Evolutionary conservation across 208 protist genomes (phyloP).

Genomic region (Acanthamoeba royreba): DNA sequence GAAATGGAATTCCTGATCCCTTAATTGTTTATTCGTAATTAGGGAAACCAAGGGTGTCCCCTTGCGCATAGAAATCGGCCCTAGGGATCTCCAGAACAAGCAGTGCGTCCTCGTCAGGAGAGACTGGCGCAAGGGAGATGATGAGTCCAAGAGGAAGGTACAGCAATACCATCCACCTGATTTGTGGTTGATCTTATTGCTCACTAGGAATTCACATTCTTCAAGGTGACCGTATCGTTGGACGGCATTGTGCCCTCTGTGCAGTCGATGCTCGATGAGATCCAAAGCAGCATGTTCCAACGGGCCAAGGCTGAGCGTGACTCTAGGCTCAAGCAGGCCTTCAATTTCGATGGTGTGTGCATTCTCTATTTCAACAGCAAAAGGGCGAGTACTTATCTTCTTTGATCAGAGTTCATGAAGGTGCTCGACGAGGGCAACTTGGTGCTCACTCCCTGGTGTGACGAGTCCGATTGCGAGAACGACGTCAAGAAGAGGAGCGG

Average conservation of each 20-base stretch:
- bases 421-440: slow-evolving; percentile 88
- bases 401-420: slow-evolving; percentile 90
- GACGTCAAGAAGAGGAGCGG: slow-evolving; percentile 84
- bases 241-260: slow-evolving; percentile 43
- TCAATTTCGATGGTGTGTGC: not conserved
- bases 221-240: slow-evolving; percentile 21
- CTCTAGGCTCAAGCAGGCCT: not conserved
- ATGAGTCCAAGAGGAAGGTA: not conserved
- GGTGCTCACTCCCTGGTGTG: slow-evolving; percentile 91
- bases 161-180: not conserved
- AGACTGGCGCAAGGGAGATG: slow-evolving; percentile 50
- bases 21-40: not conserved
- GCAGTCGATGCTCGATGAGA: slow-evolving; percentile 83
- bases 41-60: slow-evolving; percentile 87
- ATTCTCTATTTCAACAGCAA: not conserved
- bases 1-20: not conserved
- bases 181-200: not conserved
- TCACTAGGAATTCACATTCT: not conserved
- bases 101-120: slow-evolving; percentile 63
- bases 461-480: slow-evolving; percentile 88
- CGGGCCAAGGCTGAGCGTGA: slow-evolving; percentile 75
- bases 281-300: slow-evolving; percentile 88
- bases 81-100: slow-evolving; percentile 89
- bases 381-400: slow-evolving; percentile 58
- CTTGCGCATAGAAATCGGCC: slow-evolving; percentile 96